Percentiles rank a stretch among this genome's conserved stretches.
Conservation (phyloP, 2,329 filamentous ascomycete species). For the Penicillium sp. region DNA sequence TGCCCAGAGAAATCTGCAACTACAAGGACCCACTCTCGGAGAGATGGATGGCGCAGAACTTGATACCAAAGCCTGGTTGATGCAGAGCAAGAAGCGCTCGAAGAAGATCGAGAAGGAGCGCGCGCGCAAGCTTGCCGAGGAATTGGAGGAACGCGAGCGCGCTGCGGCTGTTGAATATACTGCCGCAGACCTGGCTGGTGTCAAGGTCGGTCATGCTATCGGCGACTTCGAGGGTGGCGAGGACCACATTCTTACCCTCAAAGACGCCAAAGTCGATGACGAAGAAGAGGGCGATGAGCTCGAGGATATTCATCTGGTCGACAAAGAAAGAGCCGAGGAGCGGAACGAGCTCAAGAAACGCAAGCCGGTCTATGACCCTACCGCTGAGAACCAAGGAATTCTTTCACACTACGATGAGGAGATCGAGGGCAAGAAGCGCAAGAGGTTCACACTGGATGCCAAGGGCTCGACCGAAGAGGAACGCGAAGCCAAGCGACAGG, state of each 20-base stretch:
- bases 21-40: constrained; percentile 79
- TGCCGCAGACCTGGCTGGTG: constrained; percentile 76
- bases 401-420: constrained; percentile 94
- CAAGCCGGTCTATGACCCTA: constrained; percentile 80
- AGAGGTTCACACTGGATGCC: constrained; percentile 79
- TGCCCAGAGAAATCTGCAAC: constrained; percentile 66
- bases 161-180: constrained; percentile 72
- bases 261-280: constrained; percentile 79
- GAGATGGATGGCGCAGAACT: constrained; percentile 63
- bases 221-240: constrained; percentile 70
- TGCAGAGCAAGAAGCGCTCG: constrained; percentile 85
- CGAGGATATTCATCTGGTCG: constrained; percentile 41
- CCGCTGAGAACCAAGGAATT: constrained; percentile 63
- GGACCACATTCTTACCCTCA: constrained; percentile 90
- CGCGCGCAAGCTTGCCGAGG: constrained; percentile 64
- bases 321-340: constrained; percentile 50
- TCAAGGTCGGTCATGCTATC: constrained; percentile 86
- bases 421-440: constrained; percentile 82
- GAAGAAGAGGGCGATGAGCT: constrained; percentile 88
- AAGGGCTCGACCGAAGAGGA: constrained; percentile 65
- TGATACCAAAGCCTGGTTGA: constrained; percentile 81
- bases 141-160: constrained; percentile 70
- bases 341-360: constrained; percentile 84
- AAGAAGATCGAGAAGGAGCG: constrained; percentile 77
- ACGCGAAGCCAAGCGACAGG: constrained; percentile 51